Conservation (phyloP, 768 basidiomycete genomes). For the Rhizopogon sp. region DNA sequence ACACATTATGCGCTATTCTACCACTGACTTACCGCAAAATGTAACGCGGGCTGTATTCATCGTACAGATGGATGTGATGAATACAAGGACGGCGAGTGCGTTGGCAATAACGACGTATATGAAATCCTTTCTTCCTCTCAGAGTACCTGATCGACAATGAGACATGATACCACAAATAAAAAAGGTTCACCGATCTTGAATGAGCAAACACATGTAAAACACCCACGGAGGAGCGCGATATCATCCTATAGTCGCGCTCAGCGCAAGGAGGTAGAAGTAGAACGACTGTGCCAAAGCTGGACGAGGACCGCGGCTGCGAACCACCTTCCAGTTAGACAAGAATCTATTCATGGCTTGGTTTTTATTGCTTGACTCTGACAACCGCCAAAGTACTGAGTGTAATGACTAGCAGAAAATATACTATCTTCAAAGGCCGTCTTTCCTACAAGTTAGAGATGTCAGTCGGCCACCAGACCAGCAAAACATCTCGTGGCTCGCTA, state of each 20-base stretch:
- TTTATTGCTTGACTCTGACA: no score
- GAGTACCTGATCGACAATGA: not conserved
- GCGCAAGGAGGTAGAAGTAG: slow-evolving; percentile 71
- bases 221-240: slow-evolving; percentile 64
- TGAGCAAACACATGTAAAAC: not conserved
- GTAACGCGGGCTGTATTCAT: slow-evolving; percentile 57
- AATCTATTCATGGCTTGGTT: no score
- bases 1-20: no score
- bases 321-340: slow-evolving; percentile 68
- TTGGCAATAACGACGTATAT: not conserved
- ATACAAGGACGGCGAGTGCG: slow-evolving; percentile 36
- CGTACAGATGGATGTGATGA: slow-evolving; percentile 55
- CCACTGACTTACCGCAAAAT: slow-evolving; percentile 48
- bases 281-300: slow-evolving; percentile 56
- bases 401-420: no score
- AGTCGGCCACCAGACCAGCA: no score
- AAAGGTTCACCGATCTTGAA: not conserved
- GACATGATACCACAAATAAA: not conserved
- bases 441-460: no score
- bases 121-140: not conserved
- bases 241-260: slow-evolving; percentile 63
- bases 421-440: no score
- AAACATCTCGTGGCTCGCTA: no score
- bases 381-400: no score
- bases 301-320: slow-evolving; percentile 57